phyloP scores from a whole-genome alignment of 2,329 filamentous ascomycete species.

The Cryphonectria japonica region DNA sequence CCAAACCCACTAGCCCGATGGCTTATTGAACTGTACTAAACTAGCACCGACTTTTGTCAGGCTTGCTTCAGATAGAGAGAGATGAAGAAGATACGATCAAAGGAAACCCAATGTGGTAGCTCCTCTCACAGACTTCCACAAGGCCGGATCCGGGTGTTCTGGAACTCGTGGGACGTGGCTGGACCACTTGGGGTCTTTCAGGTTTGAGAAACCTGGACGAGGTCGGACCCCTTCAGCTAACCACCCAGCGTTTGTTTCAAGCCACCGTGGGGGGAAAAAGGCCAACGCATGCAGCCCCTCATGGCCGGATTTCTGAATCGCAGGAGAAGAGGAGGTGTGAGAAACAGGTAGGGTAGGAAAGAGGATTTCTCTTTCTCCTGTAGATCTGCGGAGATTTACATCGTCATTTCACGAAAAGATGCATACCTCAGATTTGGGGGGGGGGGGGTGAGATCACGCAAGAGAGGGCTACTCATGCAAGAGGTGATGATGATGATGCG shows the following conservation, averaged over 20 bases:
- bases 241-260: not conserved
- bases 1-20: not conserved
- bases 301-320: not conserved
- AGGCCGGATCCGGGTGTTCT: not conserved
- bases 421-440: not conserved
- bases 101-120: not conserved
- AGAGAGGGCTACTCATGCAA: not conserved
- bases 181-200: not conserved
- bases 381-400: not conserved
- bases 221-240: too few species aligned
- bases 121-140: not conserved
- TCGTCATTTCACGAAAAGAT: not conserved
- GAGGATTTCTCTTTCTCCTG: not conserved
- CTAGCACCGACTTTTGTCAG: not conserved
- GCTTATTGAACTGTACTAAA: not conserved
- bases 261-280: not conserved
- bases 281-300: not conserved
- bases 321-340: not conserved
- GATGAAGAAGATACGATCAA: too few species aligned
- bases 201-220: too few species aligned
- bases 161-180: not conserved
- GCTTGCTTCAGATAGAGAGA: not conserved
- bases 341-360: not conserved
- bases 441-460: conserved; percentile 1
- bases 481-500: not conserved